Evolutionary conservation across 768 basidiomycete genomes (phyloP), one percentile per base, ranked within the genome.

Genomic region (Rhizopogon rudus): DNA sequence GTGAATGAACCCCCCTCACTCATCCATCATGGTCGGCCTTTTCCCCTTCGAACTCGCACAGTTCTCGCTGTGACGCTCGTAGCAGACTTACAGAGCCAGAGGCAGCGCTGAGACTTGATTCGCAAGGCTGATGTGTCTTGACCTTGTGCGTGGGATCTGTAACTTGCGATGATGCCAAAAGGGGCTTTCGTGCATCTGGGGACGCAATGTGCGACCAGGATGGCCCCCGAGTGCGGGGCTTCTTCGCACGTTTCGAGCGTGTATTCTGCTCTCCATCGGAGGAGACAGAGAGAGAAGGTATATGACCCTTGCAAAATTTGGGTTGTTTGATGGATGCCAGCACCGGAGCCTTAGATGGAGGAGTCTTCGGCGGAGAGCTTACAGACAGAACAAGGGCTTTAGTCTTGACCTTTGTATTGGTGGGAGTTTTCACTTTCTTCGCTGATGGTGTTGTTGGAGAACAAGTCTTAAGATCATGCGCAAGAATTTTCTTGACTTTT

Each of bases 221-320:
- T 25, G 60, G 67, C 55, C 68, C 77, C 59, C 55, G 57, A 17
- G 68, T 72, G 50, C 81, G 77, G 48, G 77, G 71, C 70, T 85
- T 88, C 79, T 90, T 91, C 22, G 76, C 83, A 37, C 74, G 76
- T 58, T 75, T 75, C 40, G 75, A 77, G 39, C 87, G 79, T 22
- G 77, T 62, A 67, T 83, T 84, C 71, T 91, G 87, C 63, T 90
- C 88, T 59, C 90, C 88, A 62, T 91, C 88, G 17, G 85, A 87
- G 12, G 88, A 87, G 22, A 81, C 72, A 41, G 75, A 81, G 72
- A 65, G 72, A 76, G 44, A 76, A 44, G 73, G 69, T 40, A 58
- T 63, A 42, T 72, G 73, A 58, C 63, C 70, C 65, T 64, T 77
- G 67, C 66, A 53, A 44, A 56, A 10, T 54, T 71, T 68, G 61